Base-by-base conservation (phyloP, 768 basidiomycete species). In the Lentinula guzmanii region DNA sequence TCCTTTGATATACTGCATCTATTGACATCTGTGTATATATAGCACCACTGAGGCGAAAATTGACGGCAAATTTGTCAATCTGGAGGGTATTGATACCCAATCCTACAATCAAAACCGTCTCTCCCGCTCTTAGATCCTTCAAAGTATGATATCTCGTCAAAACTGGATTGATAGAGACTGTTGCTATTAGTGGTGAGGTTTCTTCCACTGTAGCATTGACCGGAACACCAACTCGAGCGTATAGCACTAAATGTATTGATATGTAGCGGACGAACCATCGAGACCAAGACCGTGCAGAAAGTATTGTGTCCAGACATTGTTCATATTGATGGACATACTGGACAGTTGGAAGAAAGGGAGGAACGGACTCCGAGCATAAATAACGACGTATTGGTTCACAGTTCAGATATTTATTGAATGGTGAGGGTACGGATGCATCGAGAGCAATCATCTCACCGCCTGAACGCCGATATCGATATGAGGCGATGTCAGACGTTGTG, bases 111-210 rank as follows among this genome's bases (percentile, higher is more conserved):
- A 59, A 52, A 18, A 59, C 46, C 16, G 46, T 59, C n/a, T 59
- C 46, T 6, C 58, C 58, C 18, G 11, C 58, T 41, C 34, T 59
- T 16, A 59, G 8, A 21, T 48, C 37, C 46, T 33, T 59, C 34
- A 59, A 21, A 10, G 58, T 21, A 50, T 59, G 58, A 31, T 59
- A 59, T 46, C 58, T 37, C 15, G 58, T 59, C 28, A 59, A 37
- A 1, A 59, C 58, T 31, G 58, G 46, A 31, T 59, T 45, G 6
- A 45, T 51, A 11, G 46, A 33, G 21, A 59, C 58, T 18, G 58
- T 45, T 34, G 58, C 58, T n/a, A 39, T 8, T 21, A 33, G 37
- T 13, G 58, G 58, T 6, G 58, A 33, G 13, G 50, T 48, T 18
- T 50, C 21, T 11, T 59, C 46, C 46, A n/a, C 33, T 4, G 58